phyloP scores from a whole-genome alignment of 257 asterid species.

The Nicotiana tabacum region DNA sequence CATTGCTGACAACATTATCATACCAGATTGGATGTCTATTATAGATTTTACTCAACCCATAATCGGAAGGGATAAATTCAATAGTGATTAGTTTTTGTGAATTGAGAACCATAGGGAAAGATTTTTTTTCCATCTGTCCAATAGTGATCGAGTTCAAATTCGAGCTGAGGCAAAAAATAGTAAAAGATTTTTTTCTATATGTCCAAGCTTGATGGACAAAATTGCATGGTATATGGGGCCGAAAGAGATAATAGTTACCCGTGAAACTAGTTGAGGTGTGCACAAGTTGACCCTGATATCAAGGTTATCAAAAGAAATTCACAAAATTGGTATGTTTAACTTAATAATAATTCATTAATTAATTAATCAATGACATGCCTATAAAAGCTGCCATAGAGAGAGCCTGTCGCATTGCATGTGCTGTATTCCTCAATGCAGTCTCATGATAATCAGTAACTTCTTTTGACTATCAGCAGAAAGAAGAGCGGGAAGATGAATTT shows the following conservation, averaged over 20 bases:
- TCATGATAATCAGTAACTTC: constrained; percentile 7
- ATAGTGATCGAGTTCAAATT: no score
- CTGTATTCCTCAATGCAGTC: constrained; percentile 11
- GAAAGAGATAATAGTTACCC: no score
- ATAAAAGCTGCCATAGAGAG: neutral
- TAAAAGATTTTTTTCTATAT: no score
- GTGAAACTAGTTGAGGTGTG: no score
- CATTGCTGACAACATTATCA: neutral
- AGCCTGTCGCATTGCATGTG: constrained; percentile 19
- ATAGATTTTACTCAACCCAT: neutral
- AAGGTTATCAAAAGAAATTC: neutral
- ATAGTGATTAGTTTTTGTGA: no score
- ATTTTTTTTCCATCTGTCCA: no score
- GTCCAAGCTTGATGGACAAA: no score
- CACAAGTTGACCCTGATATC: no score
- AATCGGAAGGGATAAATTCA: neutral
- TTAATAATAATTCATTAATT: neutral
- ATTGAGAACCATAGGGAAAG: no score
- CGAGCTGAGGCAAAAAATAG: no score
- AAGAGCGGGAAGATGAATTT: neutral
- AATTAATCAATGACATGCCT: neutral
- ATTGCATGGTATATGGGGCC: fast-evolving
- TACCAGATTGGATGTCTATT: neutral
- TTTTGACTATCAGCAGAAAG: neutral
- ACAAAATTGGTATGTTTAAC: neutral